phyloP scores from a whole-genome alignment of 108 stramenopile genomes.

The Craspedostauros australis region DNA sequence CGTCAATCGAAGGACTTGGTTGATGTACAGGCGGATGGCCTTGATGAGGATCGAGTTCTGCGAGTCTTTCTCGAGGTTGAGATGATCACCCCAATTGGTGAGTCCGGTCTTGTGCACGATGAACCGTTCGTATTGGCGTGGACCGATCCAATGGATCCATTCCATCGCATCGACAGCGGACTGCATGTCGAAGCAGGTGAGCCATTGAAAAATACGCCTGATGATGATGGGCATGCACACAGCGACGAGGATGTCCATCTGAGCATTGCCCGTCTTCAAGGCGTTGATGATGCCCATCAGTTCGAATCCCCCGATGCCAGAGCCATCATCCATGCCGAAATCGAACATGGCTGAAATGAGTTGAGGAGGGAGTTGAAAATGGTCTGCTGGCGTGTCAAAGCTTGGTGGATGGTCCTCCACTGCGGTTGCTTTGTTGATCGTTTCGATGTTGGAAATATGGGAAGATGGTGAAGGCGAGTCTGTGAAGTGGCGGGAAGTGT shows the following conservation, averaged over 20 bases:
- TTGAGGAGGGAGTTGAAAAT: too few relatives aligned
- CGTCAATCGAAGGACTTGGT: conserved; percentile 2
- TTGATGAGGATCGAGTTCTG: conserved; percentile 31
- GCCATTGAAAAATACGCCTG: conserved; percentile 21
- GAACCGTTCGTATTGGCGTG: conserved; percentile 9
- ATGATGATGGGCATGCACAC: conserved; percentile 54
- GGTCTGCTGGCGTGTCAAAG: too few relatives aligned
- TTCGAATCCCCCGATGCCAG: too few relatives aligned
- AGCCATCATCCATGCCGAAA: too few relatives aligned
- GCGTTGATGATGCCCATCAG: conserved; percentile 48
- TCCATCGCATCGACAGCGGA: too few relatives aligned
- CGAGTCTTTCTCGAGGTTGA: conserved; percentile 6
- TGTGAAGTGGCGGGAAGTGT: too few relatives aligned
- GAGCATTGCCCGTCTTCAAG: conserved; percentile 49
- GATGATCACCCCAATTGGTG: conserved; percentile 5
- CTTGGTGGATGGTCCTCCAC: too few relatives aligned
- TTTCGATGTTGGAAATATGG: too few relatives aligned
- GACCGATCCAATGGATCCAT: neutral
- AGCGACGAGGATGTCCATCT: conserved; percentile 57
- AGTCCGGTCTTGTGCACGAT: conserved; percentile 2
- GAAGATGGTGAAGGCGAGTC: too few relatives aligned
- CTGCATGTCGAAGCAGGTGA: too few relatives aligned
- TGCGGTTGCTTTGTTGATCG: too few relatives aligned
- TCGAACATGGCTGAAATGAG: too few relatives aligned
- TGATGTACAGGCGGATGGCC: conserved; percentile 26